Conservation (phyloP, 2,329 filamentous ascomycete species). For the Fusarium chlamydosporum region DNA sequence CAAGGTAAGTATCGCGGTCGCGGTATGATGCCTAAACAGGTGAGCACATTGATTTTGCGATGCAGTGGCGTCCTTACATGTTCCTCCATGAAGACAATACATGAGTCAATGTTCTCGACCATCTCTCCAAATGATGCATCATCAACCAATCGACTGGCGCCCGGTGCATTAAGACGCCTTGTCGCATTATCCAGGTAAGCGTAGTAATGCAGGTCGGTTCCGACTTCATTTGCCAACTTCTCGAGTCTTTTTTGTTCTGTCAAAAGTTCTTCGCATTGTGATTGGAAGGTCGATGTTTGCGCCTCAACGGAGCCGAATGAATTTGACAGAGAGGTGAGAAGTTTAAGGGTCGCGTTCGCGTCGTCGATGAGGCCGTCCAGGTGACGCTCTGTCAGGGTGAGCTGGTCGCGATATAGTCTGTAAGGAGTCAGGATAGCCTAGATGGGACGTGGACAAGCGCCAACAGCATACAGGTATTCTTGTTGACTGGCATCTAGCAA, state of each 20-base stretch:
- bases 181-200: slow-evolving; percentile 93
- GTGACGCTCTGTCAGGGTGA: slow-evolving; percentile 84
- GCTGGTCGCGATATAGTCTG: slow-evolving; percentile 84
- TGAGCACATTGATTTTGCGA: slow-evolving; percentile 3
- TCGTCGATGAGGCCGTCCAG: slow-evolving; percentile 83
- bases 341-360: slow-evolving; percentile 79
- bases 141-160: slow-evolving; percentile 87
- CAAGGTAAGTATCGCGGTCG: slow-evolving; percentile 88
- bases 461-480: slow-evolving; percentile 79
- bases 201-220: slow-evolving; percentile 94
- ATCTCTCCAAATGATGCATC: slow-evolving; percentile 90
- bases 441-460: not conserved
- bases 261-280: slow-evolving; percentile 90
- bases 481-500: slow-evolving; percentile 86
- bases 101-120: slow-evolving; percentile 87
- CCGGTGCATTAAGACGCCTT: slow-evolving; percentile 89
- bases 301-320: slow-evolving; percentile 90
- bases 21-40: slow-evolving; percentile 78
- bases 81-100: slow-evolving; percentile 90
- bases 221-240: slow-evolving; percentile 84
- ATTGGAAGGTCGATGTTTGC: slow-evolving; percentile 93
- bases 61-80: slow-evolving; percentile 70
- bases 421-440: slow-evolving; percentile 49
- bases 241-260: slow-evolving; percentile 85
- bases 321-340: slow-evolving; percentile 83